Percentiles rank a stretch among this genome's conserved stretches.
These are phyloP conservation scores for Colletotrichum filicis DNA, from an alignment of 2,329 filamentous ascomycete species.

Conservation along the genomic window DNA sequence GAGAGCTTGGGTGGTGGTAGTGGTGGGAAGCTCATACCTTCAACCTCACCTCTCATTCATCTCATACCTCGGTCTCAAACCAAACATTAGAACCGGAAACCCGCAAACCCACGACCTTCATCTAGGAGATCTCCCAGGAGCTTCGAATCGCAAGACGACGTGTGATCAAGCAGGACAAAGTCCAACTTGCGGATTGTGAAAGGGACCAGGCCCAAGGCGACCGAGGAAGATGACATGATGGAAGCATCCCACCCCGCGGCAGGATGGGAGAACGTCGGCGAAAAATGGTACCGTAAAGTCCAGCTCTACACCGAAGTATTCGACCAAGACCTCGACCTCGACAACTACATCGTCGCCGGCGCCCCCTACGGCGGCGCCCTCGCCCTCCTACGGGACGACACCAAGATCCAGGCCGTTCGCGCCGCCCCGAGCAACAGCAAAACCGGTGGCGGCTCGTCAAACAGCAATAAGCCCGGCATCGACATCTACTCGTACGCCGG, in stretches of 20 bases:
- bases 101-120: too few species aligned
- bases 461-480: constrained; percentile 82
- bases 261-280: constrained; percentile 94
- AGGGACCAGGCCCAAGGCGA: background rate
- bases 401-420: constrained; percentile 83
- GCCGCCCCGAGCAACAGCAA: constrained; percentile 61
- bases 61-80: background rate
- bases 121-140: background rate
- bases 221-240: constrained; percentile 56
- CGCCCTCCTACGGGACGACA: constrained; percentile 92
- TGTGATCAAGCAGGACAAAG: background rate
- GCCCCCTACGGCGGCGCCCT: constrained; percentile 90
- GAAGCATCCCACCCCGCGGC: constrained; percentile 76
- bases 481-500: constrained; percentile 95
- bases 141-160: background rate
- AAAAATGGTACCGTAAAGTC: constrained; percentile 94
- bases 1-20: background rate
- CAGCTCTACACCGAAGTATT: constrained; percentile 95
- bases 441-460: constrained; percentile 50
- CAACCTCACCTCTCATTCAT: background rate
- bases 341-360: constrained; percentile 91
- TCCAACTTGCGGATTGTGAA: background rate
- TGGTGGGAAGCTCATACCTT: constrained; percentile 5
- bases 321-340: constrained; percentile 91
- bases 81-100: background rate